A percentile compares a stretch with the other conserved stretches of the same genome.
These are phyloP conservation scores for Aplosporella prunicola DNA, from an alignment of 2,329 filamentous ascomycete genomes.

Conservation along the genomic window DNA sequence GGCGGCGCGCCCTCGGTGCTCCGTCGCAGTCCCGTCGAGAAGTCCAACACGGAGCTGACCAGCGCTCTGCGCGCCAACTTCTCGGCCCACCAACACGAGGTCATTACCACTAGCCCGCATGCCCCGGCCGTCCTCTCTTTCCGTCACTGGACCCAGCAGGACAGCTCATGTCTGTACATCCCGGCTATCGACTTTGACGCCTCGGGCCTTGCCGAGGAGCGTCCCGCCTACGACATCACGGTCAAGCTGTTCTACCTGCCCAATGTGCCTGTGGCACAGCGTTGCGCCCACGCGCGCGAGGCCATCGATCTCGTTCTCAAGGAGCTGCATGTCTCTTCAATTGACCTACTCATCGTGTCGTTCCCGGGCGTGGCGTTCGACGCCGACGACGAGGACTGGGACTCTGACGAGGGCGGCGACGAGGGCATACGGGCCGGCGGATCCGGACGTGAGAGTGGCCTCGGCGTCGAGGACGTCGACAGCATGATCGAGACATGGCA, in stretches of 20 bases:
- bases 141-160: slow-evolving; percentile 57
- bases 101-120: slow-evolving; percentile 20
- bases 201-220: slow-evolving; percentile 68
- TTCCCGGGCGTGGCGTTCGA: slow-evolving; percentile 93
- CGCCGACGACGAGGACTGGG: slow-evolving; percentile 74
- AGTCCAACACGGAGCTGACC: slow-evolving; percentile 88
- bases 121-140: slow-evolving; percentile 28
- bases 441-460: slow-evolving; percentile 17
- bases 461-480: slow-evolving; percentile 45
- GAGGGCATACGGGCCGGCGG: slow-evolving; percentile 8
- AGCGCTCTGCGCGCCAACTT: slow-evolving; percentile 83
- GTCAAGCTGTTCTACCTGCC: slow-evolving; percentile 92
- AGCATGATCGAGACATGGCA: slow-evolving; percentile 58
- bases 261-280: slow-evolving; percentile 52
- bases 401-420: slow-evolving; percentile 36
- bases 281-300: slow-evolving; percentile 63
- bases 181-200: slow-evolving; percentile 66
- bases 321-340: slow-evolving; percentile 63
- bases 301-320: slow-evolving; percentile 72
- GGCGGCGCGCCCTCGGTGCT: slow-evolving; percentile 74
- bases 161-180: slow-evolving; percentile 52
- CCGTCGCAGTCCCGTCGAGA: slow-evolving; percentile 63
- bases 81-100: slow-evolving; percentile 57
- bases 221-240: slow-evolving; percentile 82
- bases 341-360: slow-evolving; percentile 85